phyloP scores from a whole-genome alignment of 2,329 filamentous ascomycete genomes.

The Fusarium sp. region DNA sequence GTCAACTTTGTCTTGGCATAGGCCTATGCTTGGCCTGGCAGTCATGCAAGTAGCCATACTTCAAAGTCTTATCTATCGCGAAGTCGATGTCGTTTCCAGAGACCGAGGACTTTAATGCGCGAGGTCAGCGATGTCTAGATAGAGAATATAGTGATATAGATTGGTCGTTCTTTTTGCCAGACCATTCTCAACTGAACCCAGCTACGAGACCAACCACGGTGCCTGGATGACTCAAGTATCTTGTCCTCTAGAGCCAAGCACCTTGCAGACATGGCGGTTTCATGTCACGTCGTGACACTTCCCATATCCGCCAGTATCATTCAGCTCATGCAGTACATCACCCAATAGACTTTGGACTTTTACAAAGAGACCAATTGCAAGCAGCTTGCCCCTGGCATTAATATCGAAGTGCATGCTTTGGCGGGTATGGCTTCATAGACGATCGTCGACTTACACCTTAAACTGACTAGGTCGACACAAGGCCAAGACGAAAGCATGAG shows the following conservation, averaged over 20 bases:
- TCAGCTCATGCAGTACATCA: constrained; percentile 40
- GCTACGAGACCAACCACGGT: not conserved
- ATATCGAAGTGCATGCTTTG: constrained; percentile 16
- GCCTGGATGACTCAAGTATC: not conserved
- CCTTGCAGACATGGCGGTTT: constrained; percentile 35
- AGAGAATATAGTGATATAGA: not conserved
- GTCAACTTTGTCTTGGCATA: not conserved
- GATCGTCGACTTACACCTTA: constrained; percentile 11
- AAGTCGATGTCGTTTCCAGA: no score
- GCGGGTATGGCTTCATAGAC: constrained; percentile 8
- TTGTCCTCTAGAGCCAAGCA: not conserved
- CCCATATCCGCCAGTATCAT: constrained; percentile 18
- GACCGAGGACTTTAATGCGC: not conserved
- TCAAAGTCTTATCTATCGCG: not conserved
- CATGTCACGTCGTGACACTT: constrained; percentile 29
- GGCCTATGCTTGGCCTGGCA: not conserved
- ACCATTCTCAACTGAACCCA: rapidly evolving
- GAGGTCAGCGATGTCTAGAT: no score
- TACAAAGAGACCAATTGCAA: constrained; percentile 25
- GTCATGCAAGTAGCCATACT: constrained; percentile 1
- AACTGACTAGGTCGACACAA: constrained; percentile 6
- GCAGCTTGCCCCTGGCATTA: constrained; percentile 24
- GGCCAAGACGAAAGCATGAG: not conserved
- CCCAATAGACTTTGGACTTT: constrained; percentile 13
- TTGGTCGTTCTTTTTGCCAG: no score